Conservation (phyloP, 495 filamentous ascomycete genomes). For the Penicillium ucsense region DNA sequence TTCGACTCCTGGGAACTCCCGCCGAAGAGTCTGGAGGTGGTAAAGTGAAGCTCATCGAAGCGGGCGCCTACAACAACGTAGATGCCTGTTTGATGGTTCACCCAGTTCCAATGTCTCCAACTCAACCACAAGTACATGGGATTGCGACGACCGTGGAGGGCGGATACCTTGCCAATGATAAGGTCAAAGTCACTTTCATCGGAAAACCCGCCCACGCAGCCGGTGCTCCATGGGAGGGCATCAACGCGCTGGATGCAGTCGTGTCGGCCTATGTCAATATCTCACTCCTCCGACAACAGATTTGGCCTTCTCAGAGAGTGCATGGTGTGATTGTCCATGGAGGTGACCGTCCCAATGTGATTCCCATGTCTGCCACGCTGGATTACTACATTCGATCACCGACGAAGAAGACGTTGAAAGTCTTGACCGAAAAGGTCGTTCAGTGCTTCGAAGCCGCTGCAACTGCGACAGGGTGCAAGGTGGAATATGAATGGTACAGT, state of each 20-base stretch:
- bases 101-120: constrained; percentile 30
- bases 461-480: constrained; percentile 44
- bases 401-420: constrained; percentile 31
- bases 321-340: constrained; percentile 38
- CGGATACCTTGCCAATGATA: constrained; percentile 45
- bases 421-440: constrained; percentile 37
- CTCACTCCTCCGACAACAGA: constrained; percentile 53
- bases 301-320: constrained; percentile 32
- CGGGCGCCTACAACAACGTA: constrained; percentile 40
- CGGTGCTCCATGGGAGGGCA: constrained; percentile 52
- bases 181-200: constrained; percentile 34
- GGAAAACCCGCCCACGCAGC: constrained; percentile 48
- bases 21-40: constrained; percentile 34
- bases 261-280: constrained; percentile 52
- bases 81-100: constrained; percentile 47
- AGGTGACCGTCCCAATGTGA: constrained; percentile 42
- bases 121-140: constrained; percentile 8
- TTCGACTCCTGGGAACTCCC: constrained; percentile 38
- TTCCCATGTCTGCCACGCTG: constrained; percentile 41
- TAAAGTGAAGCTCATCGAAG: constrained; percentile 41
- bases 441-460: constrained; percentile 51
- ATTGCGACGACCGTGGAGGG: constrained; percentile 31
- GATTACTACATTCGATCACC: constrained; percentile 49
- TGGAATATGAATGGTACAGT: constrained; percentile 33
- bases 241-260: constrained; percentile 59